Percentiles rank a stretch among this genome's conserved stretches.
These are phyloP conservation scores for Amborella trichopoda DNA, from an alignment of 164 flowering plant genomes.

Conservation along the genomic window DNA sequence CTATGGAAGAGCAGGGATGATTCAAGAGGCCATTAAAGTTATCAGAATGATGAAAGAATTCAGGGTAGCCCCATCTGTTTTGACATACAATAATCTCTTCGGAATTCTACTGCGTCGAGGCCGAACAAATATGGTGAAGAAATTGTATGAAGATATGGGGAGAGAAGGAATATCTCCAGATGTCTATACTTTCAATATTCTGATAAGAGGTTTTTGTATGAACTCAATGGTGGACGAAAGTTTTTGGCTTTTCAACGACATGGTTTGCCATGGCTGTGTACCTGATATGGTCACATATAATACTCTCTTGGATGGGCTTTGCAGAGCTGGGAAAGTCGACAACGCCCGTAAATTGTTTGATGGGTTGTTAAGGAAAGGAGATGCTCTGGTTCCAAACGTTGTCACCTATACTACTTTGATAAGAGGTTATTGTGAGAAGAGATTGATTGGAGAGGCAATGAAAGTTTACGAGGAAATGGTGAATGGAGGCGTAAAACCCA, in stretches of 20 bases:
- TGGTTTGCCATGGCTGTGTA: constrained; percentile 24
- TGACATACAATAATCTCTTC: constrained; percentile 51
- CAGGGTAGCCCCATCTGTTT: constrained; percentile 44
- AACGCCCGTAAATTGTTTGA: constrained; percentile 54
- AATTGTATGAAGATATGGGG: constrained; percentile 58
- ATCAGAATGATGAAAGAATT: constrained; percentile 36
- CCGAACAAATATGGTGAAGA: constrained; percentile 35
- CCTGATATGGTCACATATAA: constrained; percentile 69
- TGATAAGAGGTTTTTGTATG: constrained; percentile 69
- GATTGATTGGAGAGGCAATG: constrained; percentile 38
- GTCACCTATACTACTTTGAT: constrained; percentile 77
- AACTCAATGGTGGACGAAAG: constrained; percentile 64
- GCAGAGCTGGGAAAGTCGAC: constrained; percentile 48
- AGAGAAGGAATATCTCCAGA: constrained; percentile 51
- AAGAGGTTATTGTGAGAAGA: constrained; percentile 64
- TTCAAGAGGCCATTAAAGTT: constrained; percentile 49
- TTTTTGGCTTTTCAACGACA: constrained; percentile 51
- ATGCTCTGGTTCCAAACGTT: constrained; percentile 50
- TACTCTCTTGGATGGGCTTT: constrained; percentile 75
- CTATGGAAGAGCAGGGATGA: constrained; percentile 52
- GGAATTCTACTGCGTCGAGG: constrained; percentile 50
- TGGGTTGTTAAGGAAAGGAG: constrained; percentile 44
- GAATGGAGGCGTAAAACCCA: constrained; percentile 37
- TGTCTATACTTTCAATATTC: constrained; percentile 48
- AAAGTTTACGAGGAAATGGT: constrained; percentile 50